These are phyloP conservation scores for Botrytis tulipae DNA, from an alignment of 2,329 filamentous ascomycete genomes.

Conservation along the genomic window DNA sequence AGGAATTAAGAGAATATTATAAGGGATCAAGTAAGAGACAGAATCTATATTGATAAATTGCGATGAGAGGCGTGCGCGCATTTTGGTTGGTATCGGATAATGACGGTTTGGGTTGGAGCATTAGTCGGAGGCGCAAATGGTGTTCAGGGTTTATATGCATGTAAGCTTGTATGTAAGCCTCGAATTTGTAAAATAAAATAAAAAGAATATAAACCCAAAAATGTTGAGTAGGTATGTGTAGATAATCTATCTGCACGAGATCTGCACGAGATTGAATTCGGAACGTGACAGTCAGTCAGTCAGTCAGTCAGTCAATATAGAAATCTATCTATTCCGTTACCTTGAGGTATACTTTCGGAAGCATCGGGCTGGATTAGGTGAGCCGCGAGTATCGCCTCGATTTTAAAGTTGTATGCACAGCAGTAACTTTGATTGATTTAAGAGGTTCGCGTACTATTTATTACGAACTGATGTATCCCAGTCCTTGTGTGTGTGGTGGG, in stretches of 20 bases:
- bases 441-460: neutral
- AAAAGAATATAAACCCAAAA: neutral
- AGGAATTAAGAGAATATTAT: neutral
- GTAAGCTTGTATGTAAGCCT: conserved; percentile 17
- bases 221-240: neutral
- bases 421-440: neutral
- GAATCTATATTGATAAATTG: conserved; percentile 6
- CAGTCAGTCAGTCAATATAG: neutral
- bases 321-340: neutral
- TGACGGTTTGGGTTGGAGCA: neutral
- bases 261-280: neutral
- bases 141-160: conserved; percentile 7
- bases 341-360: neutral
- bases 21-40: neutral
- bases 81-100: conserved; percentile 1
- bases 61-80: neutral
- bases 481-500: neutral
- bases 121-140: conserved; percentile 5
- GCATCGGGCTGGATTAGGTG: neutral
- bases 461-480: neutral
- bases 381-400: neutral
- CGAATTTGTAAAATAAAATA: neutral
- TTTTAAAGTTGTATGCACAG: neutral
- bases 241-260: conserved; percentile 1
- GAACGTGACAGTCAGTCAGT: neutral